phyloP scores from a whole-genome alignment of 2,329 filamentous ascomycete species.

The Stemphylium beticola region DNA sequence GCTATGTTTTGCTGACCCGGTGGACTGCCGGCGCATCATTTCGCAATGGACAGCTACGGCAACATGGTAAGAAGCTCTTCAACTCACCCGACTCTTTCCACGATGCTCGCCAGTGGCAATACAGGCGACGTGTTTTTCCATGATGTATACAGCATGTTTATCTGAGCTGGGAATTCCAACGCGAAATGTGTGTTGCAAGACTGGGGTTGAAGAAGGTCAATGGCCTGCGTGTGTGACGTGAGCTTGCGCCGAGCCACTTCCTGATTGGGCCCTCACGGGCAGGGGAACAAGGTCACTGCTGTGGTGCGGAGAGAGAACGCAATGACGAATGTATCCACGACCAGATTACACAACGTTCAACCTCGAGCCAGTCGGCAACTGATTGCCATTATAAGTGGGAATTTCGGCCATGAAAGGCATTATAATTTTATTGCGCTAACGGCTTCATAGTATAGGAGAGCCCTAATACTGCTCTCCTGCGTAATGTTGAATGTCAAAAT shows the following conservation, averaged over 20 bases:
- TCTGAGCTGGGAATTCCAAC: neutral
- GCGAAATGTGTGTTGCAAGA: constrained; percentile 2
- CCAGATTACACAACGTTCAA: neutral
- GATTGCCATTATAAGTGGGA: neutral
- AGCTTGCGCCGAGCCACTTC: constrained; percentile 7
- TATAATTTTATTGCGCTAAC: constrained; percentile 15
- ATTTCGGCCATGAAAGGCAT: constrained; percentile 9
- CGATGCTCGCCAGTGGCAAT: constrained; percentile 32
- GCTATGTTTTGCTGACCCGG: neutral
- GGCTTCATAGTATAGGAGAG: neutral
- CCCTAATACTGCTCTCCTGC: neutral
- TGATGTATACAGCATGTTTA: constrained; percentile 10
- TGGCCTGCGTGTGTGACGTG: constrained; percentile 8
- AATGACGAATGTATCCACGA: neutral
- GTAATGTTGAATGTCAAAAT: neutral
- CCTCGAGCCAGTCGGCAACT: neutral
- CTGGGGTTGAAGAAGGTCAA: neutral
- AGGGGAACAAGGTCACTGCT: neutral
- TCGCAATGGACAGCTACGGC: neutral
- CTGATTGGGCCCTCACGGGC: constrained; percentile 1
- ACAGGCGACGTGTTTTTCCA: constrained; percentile 31
- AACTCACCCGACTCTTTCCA: constrained; percentile 34
- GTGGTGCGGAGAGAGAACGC: neutral
- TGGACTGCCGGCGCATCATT: neutral
- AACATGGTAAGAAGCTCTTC: neutral